Conservation (phyloP, 2,329 filamentous ascomycete species). For the Fusarium clavum region DNA sequence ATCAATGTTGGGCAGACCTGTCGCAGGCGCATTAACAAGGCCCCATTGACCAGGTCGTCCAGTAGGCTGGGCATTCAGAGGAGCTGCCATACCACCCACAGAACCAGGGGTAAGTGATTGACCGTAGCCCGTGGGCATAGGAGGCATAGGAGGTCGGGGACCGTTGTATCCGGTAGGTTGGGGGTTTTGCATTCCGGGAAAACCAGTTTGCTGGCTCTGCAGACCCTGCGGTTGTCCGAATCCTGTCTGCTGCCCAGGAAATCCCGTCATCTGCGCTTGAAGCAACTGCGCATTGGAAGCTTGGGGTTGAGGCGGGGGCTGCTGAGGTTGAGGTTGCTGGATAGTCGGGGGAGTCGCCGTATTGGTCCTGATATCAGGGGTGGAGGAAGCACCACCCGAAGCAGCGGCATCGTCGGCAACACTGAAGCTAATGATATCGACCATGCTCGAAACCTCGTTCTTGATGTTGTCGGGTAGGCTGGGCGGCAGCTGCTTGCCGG, state of each 20-base stretch:
- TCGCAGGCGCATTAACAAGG: constrained; percentile 92
- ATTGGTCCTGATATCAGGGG: constrained; percentile 67
- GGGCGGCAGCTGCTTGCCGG: constrained; percentile 82
- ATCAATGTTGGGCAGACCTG: constrained; percentile 92
- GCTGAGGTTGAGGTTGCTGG: constrained; percentile 78
- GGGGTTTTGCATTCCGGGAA: constrained; percentile 70
- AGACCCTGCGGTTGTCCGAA: constrained; percentile 70
- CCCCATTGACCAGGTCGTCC: constrained; percentile 96
- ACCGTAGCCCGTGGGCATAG: constrained; percentile 72
- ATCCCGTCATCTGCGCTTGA: constrained; percentile 76
- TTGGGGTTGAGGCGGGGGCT: constrained; percentile 80
- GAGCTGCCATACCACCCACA: constrained; percentile 73
- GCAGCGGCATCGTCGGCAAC: constrained; percentile 77
- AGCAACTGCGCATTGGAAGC: constrained; percentile 75
- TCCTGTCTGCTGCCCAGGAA: constrained; percentile 67
- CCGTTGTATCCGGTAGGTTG: constrained; percentile 85
- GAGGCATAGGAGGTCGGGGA: constrained; percentile 90
- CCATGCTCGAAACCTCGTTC: constrained; percentile 99
- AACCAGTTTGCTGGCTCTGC: constrained; percentile 77
- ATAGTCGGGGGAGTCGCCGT: constrained; percentile 64
- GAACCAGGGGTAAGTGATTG: constrained; percentile 63
- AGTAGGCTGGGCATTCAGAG: constrained; percentile 92
- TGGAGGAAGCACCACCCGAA: constrained; percentile 68
- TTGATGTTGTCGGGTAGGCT: constrained; percentile 84
- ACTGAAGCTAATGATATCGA: constrained; percentile 98